Conservation (phyloP, 495 filamentous ascomycete species). For the Hypoxylon lenormandii region DNA sequence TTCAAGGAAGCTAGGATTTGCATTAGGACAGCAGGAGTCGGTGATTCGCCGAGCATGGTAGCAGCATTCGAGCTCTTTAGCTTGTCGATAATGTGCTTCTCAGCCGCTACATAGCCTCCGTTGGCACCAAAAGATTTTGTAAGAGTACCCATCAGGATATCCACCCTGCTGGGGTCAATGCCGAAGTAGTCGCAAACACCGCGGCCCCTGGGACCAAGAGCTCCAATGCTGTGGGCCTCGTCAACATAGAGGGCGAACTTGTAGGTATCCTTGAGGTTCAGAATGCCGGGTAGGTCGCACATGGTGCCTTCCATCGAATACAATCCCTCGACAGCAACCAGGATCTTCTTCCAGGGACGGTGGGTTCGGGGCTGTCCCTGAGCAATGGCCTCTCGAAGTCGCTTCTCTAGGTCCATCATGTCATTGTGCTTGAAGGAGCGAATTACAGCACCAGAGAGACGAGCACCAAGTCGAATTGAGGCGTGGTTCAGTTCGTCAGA, state of each 20-base stretch:
- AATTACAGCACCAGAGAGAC: conserved; percentile 93
- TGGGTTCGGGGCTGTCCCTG: conserved; percentile 97
- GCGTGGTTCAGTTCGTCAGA: conserved; percentile 98
- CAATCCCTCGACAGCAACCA: conserved; percentile 94
- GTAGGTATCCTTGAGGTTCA: conserved; percentile 90
- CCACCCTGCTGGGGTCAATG: conserved; percentile 86
- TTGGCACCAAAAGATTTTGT: conserved; percentile 99
- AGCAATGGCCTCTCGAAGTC: conserved; percentile 88
- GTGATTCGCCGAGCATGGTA: conserved; percentile 87
- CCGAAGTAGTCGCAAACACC: conserved; percentile 98
- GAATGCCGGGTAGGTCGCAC: conserved; percentile 89
- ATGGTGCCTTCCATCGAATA: conserved; percentile 99
- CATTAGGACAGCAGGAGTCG: conserved; percentile 83
- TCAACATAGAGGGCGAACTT: conserved; percentile 96
- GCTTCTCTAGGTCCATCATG: conserved; percentile 84
- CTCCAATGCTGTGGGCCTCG: conserved; percentile 96
- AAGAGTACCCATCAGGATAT: conserved; percentile 97
- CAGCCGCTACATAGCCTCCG: conserved; percentile 92
- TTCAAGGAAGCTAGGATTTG: conserved; percentile 87
- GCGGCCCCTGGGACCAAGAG: conserved; percentile 84
- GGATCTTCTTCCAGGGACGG: conserved; percentile 97
- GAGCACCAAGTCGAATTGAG: conserved; percentile 93
- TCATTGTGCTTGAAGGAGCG: conserved; percentile 97
- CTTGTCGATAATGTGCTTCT: conserved; percentile 91
- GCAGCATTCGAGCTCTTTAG: conserved; percentile 86